A percentile compares a stretch with the other conserved stretches of the same genome.
These are phyloP conservation scores for Sordariomycetes sp. DNA, from an alignment of 2,329 filamentous ascomycete species.

Conservation along the genomic window DNA sequence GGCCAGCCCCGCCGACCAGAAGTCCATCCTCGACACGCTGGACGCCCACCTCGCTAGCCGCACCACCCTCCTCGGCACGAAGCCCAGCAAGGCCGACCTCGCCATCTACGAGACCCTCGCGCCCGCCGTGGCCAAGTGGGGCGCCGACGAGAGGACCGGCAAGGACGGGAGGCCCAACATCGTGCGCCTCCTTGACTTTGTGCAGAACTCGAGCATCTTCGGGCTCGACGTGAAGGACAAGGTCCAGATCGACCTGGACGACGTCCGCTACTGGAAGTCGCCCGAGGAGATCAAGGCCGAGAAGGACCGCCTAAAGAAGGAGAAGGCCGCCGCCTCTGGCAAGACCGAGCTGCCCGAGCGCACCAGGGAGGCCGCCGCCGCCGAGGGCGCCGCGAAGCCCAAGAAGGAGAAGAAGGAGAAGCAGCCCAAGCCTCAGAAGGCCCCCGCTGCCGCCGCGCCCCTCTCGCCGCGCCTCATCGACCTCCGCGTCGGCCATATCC, in stretches of 20 bases:
- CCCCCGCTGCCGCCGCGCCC: conserved; percentile 59
- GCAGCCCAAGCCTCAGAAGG: conserved; percentile 62
- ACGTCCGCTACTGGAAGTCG: conserved; percentile 79
- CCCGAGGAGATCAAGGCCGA: conserved; percentile 86
- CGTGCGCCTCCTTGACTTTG: conserved; percentile 84
- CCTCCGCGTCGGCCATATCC: conserved; percentile 90
- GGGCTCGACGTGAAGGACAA: conserved; percentile 70
- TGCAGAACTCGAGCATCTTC: conserved; percentile 77
- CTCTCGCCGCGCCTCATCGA: conserved; percentile 83
- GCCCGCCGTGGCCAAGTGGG: conserved; percentile 69
- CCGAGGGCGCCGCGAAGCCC: conserved; percentile 40
- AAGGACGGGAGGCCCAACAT: conserved; percentile 84
- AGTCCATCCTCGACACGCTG: conserved; percentile 63
- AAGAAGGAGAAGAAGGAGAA: conserved; percentile 91
- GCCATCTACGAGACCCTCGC: conserved; percentile 72
- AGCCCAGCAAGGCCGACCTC: conserved; percentile 80
- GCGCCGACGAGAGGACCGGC: conserved; percentile 76
- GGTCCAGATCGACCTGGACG: conserved; percentile 65
- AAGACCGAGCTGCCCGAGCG: conserved; percentile 44
- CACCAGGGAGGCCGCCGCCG: conserved; percentile 48
- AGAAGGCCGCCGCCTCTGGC: conserved; percentile 62
- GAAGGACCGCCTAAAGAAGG: conserved; percentile 94
- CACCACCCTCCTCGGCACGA: conserved; percentile 79
- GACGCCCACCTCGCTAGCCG: conserved; percentile 82
- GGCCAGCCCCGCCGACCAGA: conserved; percentile 40